phyloP scores from a whole-genome alignment of 192 early-diverging fungal genomes.

The Rhizophagus clarus region DNA sequence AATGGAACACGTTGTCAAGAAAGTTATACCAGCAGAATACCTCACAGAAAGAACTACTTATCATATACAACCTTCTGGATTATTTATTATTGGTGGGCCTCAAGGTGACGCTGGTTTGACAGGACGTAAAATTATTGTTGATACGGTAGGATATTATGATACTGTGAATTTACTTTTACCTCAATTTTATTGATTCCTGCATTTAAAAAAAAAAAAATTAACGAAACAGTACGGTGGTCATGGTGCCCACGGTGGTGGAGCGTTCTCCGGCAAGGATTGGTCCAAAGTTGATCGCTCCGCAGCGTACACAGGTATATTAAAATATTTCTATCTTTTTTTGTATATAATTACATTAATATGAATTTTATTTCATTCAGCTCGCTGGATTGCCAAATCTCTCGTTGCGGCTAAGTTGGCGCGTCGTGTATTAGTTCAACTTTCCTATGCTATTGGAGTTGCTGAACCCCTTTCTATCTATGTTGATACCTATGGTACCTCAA shows the following conservation, averaged over 20 bases:
- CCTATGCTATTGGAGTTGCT: slow-evolving; percentile 98
- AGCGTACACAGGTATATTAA: slow-evolving; percentile 75
- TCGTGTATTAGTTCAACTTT: slow-evolving; percentile 92
- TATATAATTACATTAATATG: background rate
- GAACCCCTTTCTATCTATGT: slow-evolving; percentile 97
- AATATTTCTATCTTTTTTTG: too few relatives aligned
- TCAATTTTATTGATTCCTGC: background rate
- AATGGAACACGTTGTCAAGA: slow-evolving; percentile 90
- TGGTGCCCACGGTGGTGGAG: slow-evolving; percentile 93
- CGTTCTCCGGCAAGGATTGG: slow-evolving; percentile 99
- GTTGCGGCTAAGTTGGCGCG: slow-evolving; percentile 92
- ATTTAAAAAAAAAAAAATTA: background rate
- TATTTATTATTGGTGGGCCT: slow-evolving; percentile 99
- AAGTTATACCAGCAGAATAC: slow-evolving; percentile 90
- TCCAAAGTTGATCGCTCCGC: slow-evolving; percentile 99
- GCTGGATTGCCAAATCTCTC: slow-evolving; percentile 98
- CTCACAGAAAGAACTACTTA: slow-evolving; percentile 89
- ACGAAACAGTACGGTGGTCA: slow-evolving; percentile 77
- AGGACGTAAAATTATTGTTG: slow-evolving; percentile 80
- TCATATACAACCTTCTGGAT: slow-evolving; percentile 98
- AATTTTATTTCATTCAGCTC: slow-evolving; percentile 51
- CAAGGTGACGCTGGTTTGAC: slow-evolving; percentile 99
- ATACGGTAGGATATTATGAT: slow-evolving; percentile 47
- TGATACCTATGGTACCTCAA: slow-evolving; percentile 95
- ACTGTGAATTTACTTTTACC: background rate